A percentile compares a stretch with the other conserved stretches of the same genome.
phyloP scores from a whole-genome alignment of 805 yeast genomes.

The Wickerhamiella siamensis region DNA sequence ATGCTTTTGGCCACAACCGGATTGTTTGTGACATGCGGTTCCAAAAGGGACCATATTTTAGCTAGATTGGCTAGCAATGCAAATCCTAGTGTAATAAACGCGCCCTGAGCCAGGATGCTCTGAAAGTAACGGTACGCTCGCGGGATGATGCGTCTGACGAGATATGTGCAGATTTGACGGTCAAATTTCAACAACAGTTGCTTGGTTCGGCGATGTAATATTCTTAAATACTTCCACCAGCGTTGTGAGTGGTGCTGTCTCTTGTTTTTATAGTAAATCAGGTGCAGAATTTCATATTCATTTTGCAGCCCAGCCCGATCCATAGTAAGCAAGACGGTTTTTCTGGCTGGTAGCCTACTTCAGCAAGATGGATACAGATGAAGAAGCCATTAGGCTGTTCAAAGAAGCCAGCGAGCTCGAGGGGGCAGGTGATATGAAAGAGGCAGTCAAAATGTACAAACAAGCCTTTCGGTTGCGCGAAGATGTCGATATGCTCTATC shows the following conservation, averaged over 20 bases:
- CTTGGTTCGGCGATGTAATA: constrained; percentile 37
- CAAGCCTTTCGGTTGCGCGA: background rate
- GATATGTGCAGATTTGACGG: constrained; percentile 17
- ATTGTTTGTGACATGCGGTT: constrained; percentile 1
- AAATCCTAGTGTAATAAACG: constrained; percentile 61
- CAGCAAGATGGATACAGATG: too few relatives aligned
- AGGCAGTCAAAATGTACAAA: background rate
- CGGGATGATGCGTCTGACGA: constrained; percentile 29
- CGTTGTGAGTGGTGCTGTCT: constrained; percentile 59
- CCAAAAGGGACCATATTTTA: constrained; percentile 26
- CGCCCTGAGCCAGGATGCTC: constrained; percentile 57
- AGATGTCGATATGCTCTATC: background rate
- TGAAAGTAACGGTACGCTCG: constrained; percentile 47
- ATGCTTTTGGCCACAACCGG: background rate
- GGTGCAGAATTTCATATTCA: constrained; percentile 47
- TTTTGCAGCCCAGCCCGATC: constrained; percentile 19
- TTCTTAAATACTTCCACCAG: constrained; percentile 67
- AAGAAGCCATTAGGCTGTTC: background rate
- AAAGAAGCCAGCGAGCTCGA: background rate
- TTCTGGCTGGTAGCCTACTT: too few relatives aligned
- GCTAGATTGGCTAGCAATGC: constrained; percentile 46
- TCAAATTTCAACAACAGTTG: constrained; percentile 11
- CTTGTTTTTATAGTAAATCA: constrained; percentile 53
- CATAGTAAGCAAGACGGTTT: too few relatives aligned
- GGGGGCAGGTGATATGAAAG: background rate